Evolutionary conservation across 2,329 filamentous ascomycete genomes (phyloP), one percentile per base, ranked within the genome.

Genomic region (Zopfia rhizophila): DNA sequence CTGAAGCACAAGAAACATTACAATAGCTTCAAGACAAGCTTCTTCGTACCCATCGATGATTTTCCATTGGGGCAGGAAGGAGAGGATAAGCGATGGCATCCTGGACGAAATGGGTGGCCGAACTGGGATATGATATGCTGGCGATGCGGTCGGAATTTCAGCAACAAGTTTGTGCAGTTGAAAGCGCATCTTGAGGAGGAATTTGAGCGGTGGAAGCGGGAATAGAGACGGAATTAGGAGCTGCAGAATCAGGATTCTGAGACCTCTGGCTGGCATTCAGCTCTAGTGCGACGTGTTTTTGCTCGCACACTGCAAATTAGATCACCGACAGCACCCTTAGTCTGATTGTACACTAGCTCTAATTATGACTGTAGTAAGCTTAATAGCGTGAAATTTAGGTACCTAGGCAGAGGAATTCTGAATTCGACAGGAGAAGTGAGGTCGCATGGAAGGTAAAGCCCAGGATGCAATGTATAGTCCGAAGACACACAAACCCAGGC

Each of bases 1-100:
- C 57, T 97, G 71, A 90, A 87, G 73, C 86, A 93, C 66, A 81
- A 85, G 54, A 93, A 91, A 69, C 94, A 97, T 73, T 97, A 97
- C 74, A 90, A 94, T 65, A 94, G 89, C 54, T 97, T 97, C 73
- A 85, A 83, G 22, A 95, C 92, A 39, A 82, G 83, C 3, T 99
- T 97, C 68, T 83, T 99, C 16, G 82, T 97, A 10, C 78, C 81
- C 12, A 63, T 97, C 18, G 85, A 85, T 16, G 89, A 92, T 48
- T 93, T 97, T 37, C 93, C 94, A 4, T 74, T 97, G 21, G n/a
- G n/a, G n/a, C n/a, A n/a, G n/a, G 77, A 79, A 0, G 52, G 75
- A 18, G 82, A 86, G 42, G 90, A 95, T 67, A 70, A 74, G 32
- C 75, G 90, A 48, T 78, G 86, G 53, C 66, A 84, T 44, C 80